Evolutionary conservation across 2,329 filamentous ascomycete species (phyloP).

Genomic region (Claviceps pusilla): DNA sequence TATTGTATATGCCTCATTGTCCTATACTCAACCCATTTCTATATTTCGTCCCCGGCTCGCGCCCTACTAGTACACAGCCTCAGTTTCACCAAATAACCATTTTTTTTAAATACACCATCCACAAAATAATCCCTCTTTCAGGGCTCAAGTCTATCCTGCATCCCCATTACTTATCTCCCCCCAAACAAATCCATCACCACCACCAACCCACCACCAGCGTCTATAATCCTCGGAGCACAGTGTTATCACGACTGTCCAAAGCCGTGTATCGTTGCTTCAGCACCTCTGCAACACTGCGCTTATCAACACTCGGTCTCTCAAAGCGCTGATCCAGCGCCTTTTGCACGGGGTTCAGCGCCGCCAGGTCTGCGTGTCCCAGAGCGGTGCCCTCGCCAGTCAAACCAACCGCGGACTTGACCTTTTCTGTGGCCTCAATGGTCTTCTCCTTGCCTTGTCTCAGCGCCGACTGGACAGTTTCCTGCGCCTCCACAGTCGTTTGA

Average conservation of each 20-base stretch:
- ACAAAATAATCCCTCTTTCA: not conserved
- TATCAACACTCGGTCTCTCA: constrained; percentile 25
- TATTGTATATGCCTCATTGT: not conserved
- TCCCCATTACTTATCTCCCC: not conserved
- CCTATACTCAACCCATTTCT: not conserved
- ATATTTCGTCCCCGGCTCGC: not conserved
- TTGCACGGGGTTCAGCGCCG: constrained; percentile 26
- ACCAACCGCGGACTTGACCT: constrained; percentile 21
- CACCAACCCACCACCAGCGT: not conserved
- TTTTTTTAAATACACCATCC: not conserved
- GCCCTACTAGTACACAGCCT: not conserved
- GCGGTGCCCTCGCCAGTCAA: constrained; percentile 14
- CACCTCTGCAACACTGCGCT: constrained; percentile 37
- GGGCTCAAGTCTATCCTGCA: not conserved
- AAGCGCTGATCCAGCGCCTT: constrained; percentile 38
- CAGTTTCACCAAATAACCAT: not conserved
- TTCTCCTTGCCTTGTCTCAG: constrained; percentile 27
- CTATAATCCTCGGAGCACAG: constrained; percentile 26
- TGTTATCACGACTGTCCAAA: constrained; percentile 30
- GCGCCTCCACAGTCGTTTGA: constrained; percentile 20
- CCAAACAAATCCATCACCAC: too few species aligned
- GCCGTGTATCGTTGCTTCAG: constrained; percentile 40
- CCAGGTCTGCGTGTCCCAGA: constrained; percentile 3
- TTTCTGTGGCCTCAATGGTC: constrained; percentile 24
- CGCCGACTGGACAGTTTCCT: constrained; percentile 22